phyloP scores from a whole-genome alignment of 2,329 filamentous ascomycete genomes.

The Epichloe sp. region DNA sequence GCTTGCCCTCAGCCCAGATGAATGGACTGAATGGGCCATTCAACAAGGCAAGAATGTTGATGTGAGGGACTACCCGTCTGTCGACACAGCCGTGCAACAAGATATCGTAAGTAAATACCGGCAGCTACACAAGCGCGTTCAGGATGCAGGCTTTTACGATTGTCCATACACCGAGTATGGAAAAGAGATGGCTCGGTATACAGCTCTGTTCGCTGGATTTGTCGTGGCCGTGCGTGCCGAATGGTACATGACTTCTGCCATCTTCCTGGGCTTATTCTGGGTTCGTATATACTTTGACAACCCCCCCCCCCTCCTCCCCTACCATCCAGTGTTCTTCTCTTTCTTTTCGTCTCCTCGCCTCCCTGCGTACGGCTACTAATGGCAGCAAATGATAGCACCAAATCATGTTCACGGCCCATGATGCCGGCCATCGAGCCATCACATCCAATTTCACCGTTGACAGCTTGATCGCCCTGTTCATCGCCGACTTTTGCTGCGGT shows the following conservation, averaged over 20 bases:
- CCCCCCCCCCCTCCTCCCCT: background rate
- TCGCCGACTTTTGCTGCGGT: conserved; percentile 53
- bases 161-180: conserved; percentile 46
- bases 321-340: background rate
- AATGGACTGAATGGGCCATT: conserved; percentile 24
- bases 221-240: conserved; percentile 28
- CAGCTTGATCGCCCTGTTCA: conserved; percentile 47
- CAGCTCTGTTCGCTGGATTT: conserved; percentile 35
- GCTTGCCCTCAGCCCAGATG: conserved; percentile 7
- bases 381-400: conserved; percentile 34
- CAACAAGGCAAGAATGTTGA: conserved; percentile 22
- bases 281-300: conserved; percentile 18
- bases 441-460: conserved; percentile 45
- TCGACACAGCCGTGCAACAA: conserved; percentile 40
- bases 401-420: conserved; percentile 56
- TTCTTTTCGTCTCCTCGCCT: too few relatives aligned
- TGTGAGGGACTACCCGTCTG: conserved; percentile 32
- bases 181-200: conserved; percentile 44
- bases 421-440: conserved; percentile 51
- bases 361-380: conserved; percentile 7
- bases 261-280: conserved; percentile 51
- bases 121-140: conserved; percentile 38
- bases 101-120: conserved; percentile 44
- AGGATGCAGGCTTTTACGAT: conserved; percentile 42
- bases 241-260: conserved; percentile 45